Evolutionary conservation across 371 early-diverging fungal species (phyloP).

Genomic region (Mortierella sp.): DNA sequence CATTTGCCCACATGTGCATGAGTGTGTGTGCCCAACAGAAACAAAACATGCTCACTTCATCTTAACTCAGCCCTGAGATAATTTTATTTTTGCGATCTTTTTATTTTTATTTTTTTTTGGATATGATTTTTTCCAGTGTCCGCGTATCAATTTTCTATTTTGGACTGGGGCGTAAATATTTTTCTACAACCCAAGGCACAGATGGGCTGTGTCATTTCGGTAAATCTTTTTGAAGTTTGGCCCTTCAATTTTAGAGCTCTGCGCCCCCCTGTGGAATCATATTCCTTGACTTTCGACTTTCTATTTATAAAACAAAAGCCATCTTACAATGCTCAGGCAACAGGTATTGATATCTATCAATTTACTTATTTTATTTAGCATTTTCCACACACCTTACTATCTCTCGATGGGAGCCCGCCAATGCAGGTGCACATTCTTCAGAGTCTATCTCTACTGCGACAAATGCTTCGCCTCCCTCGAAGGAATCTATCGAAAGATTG

Average conservation of each 20-base stretch:
- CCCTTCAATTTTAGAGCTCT: conserved; percentile 3
- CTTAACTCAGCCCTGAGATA: not conserved
- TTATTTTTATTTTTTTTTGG: not conserved
- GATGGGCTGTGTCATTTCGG: conserved; percentile 24
- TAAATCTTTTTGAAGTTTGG: conserved; percentile 3
- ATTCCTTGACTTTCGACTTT: not conserved
- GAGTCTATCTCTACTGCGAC: too few species aligned
- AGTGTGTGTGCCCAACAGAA: not conserved
- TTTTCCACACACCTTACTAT: conserved; percentile 49
- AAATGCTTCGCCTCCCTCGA: not conserved
- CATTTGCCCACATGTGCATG: not conserved
- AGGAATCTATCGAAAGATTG: conserved; percentile 2
- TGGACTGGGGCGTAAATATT: not conserved
- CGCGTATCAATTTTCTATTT: too few species aligned
- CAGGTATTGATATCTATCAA: not conserved
- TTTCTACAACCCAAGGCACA: not conserved
- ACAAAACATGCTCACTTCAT: not conserved
- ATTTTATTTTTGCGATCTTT: too few species aligned
- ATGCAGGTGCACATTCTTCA: not conserved
- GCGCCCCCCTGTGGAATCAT: not conserved
- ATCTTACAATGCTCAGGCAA: not conserved
- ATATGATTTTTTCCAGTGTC: too few species aligned
- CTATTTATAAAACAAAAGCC: conserved; percentile 2
- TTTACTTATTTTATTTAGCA: conserved; percentile 23
- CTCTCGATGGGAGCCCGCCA: conserved; percentile 46